Percentiles rank a stretch among this genome's conserved stretches.
These are phyloP conservation scores for Beauveria australis DNA, from an alignment of 2,329 filamentous ascomycete genomes.

Conservation along the genomic window DNA sequence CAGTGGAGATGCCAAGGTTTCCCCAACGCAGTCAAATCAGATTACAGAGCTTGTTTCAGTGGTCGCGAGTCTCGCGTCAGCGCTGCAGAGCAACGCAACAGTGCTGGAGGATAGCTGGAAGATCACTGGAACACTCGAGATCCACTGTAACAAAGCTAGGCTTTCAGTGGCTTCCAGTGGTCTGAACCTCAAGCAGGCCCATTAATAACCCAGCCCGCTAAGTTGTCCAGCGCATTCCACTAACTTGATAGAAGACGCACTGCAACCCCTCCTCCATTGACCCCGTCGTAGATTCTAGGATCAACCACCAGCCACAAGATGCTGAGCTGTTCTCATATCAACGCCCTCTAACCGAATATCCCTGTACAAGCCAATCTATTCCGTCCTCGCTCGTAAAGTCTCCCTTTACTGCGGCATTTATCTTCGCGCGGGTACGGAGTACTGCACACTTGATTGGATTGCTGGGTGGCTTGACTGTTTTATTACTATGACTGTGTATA, in stretches of 20 bases:
- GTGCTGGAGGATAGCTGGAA: neutral
- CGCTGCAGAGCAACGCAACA: neutral
- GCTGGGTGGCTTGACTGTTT: neutral
- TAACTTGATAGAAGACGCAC: neutral
- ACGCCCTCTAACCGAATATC: too few species aligned
- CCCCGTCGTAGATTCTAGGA: neutral
- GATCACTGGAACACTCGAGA: neutral
- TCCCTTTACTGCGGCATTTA: slow-evolving; percentile 6
- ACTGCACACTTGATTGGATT: neutral
- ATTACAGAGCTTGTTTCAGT: neutral
- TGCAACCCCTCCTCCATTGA: neutral
- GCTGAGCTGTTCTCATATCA: too few species aligned
- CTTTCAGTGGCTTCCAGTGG: neutral
- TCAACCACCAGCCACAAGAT: neutral
- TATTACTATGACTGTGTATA: neutral
- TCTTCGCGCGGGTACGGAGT: neutral
- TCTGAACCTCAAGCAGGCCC: neutral
- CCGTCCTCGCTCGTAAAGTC: neutral
- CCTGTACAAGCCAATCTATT: too few species aligned
- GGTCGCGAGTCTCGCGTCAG: neutral
- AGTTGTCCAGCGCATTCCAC: neutral
- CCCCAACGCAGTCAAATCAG: neutral
- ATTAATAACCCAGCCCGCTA: neutral
- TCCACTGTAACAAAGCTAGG: too few species aligned
- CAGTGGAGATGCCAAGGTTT: neutral